These are phyloP conservation scores for Thinopyrum elongatum DNA, from an alignment of 176 grass and related monocot species.

Conservation along the genomic window DNA sequence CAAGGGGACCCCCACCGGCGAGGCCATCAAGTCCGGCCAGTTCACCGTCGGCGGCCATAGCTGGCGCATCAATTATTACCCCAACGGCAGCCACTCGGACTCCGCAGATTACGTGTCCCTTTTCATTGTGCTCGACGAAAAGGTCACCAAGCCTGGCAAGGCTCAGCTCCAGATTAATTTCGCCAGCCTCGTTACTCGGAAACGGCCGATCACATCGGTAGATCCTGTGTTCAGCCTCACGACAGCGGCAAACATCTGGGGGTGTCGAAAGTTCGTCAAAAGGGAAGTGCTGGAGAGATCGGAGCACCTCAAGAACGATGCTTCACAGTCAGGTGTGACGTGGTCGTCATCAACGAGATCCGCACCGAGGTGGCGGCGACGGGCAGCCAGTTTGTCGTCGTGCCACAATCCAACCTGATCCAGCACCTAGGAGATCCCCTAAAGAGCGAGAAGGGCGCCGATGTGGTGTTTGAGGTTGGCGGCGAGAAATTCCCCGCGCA, in stretches of 20 bases:
- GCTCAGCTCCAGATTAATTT: background rate
- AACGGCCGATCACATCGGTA: background rate
- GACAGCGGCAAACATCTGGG: background rate
- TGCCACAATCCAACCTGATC: slow-evolving; percentile 6
- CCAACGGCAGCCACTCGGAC: background rate
- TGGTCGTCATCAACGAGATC: background rate
- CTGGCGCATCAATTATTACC: background rate
- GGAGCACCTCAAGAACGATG: background rate
- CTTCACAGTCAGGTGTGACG: background rate
- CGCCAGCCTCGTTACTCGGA: background rate
- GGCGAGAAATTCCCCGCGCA: background rate
- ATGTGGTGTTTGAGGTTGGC: background rate
- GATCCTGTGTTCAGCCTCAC: background rate
- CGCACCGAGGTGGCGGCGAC: background rate
- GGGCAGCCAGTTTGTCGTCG: background rate
- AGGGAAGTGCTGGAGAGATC: background rate
- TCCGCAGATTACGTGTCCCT: background rate
- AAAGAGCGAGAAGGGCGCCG: background rate
- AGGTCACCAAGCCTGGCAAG: background rate
- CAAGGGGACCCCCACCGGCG: background rate
- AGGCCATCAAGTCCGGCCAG: background rate
- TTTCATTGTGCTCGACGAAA: background rate
- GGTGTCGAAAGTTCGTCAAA: background rate
- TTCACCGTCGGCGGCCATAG: background rate
- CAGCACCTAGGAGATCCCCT: slow-evolving; percentile 22